phyloP scores from a whole-genome alignment of 2,329 filamentous ascomycete species.

The Dichotomopilus funicola region DNA sequence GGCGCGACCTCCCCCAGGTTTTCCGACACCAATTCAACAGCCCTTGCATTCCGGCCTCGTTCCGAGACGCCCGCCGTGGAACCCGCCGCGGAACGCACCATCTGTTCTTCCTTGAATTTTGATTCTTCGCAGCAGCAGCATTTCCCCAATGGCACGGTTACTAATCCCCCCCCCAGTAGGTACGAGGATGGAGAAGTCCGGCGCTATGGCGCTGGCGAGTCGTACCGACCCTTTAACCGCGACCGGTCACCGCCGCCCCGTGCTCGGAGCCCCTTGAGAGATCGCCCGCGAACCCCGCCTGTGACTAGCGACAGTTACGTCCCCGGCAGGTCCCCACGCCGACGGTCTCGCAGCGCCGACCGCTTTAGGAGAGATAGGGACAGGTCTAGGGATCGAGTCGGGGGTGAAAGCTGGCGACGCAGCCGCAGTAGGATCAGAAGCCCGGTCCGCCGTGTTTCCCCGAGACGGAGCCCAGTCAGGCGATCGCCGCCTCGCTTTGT shows the following conservation, averaged over 20 bases:
- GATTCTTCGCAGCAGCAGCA: neutral
- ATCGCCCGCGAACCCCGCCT: conserved; percentile 27
- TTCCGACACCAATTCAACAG: neutral
- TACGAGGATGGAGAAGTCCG: conserved; percentile 58
- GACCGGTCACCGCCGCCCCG: conserved; percentile 28
- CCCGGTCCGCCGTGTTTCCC: conserved; percentile 30
- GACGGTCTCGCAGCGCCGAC: conserved; percentile 37
- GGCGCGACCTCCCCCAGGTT: neutral
- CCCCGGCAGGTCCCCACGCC: conserved; percentile 35
- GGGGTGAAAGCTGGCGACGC: conserved; percentile 35
- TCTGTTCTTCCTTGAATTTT: neutral
- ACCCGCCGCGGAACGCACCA: neutral
- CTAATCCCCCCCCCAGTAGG: conserved; percentile 30
- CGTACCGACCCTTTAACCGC: conserved; percentile 52
- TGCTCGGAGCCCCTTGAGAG: conserved; percentile 27
- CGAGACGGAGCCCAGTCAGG: conserved; percentile 31
- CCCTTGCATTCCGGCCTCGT: neutral
- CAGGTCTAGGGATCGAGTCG: conserved; percentile 29
- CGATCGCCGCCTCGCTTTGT: conserved; percentile 32
- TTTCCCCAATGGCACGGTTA: neutral
- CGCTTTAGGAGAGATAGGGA: conserved; percentile 29
- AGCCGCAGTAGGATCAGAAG: conserved; percentile 34
- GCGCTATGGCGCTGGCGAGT: conserved; percentile 55
- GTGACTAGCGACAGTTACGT: conserved; percentile 36
- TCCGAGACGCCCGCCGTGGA: neutral